Evolutionary conservation across 208 protist species (phyloP).

Genomic region (Wallacemonas sp.): DNA sequence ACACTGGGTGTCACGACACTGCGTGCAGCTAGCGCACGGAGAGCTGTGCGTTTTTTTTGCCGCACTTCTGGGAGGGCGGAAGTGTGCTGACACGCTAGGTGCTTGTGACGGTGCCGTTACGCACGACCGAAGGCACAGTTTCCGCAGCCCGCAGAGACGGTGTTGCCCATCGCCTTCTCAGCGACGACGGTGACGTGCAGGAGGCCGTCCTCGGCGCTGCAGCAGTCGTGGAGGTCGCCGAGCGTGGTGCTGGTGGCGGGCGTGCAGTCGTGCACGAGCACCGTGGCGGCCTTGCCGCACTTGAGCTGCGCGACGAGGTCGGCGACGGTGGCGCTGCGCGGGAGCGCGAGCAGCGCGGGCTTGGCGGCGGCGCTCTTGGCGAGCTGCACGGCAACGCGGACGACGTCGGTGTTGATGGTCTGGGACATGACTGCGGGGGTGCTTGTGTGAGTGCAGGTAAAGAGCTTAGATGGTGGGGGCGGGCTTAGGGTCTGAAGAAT

Average conservation of each 20-base stretch:
- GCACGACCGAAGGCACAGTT: neutral
- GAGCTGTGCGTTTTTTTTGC: too few species aligned
- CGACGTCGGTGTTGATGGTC: neutral
- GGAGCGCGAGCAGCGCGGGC: constrained; percentile 23
- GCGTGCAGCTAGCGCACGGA: too few species aligned
- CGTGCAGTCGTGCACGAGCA: constrained; percentile 28
- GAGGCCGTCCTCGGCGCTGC: constrained; percentile 27
- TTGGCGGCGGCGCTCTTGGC: constrained; percentile 17
- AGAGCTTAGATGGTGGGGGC: neutral
- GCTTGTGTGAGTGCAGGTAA: neutral
- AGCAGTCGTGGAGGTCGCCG: constrained; percentile 29
- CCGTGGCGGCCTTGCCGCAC: constrained; percentile 16
- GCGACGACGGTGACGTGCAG: constrained; percentile 25
- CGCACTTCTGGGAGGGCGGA: too few species aligned
- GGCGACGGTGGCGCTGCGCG: constrained; percentile 22
- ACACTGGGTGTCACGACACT: too few species aligned
- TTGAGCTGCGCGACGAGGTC: constrained; percentile 11
- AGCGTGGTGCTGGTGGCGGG: constrained; percentile 19
- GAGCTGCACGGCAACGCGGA: constrained; percentile 20
- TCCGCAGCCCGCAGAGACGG: neutral
- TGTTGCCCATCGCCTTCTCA: constrained; percentile 20
- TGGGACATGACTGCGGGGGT: constrained; percentile 3
- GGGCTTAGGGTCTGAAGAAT: neutral
- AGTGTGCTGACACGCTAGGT: too few species aligned
- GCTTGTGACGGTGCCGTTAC: too few species aligned